Base-by-base conservation (phyloP, 2,329 filamentous ascomycete genomes). In the Pyrenophora seminiperda region DNA sequence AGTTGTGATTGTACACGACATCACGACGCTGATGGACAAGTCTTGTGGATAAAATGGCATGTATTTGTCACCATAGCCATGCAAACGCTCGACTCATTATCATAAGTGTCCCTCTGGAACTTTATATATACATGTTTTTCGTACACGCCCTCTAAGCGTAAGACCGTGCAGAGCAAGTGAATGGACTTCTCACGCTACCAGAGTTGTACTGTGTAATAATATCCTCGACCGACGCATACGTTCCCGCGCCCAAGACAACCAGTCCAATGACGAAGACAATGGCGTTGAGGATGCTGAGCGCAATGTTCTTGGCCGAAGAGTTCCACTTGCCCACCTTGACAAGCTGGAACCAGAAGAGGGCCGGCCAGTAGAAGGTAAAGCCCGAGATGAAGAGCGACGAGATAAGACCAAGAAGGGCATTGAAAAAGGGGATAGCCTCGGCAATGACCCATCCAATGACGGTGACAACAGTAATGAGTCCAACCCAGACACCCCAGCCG, bases 391-490 rank as follows among this genome's bases (percentile, higher is more conserved):
- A 88, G 2, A 88, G 73, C 4, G 85, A 63, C 3, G 70, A 73
- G 46, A 89, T 82, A 31, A 90, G 73, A 27, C 83, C 83, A n/a
- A 91, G 76, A 3, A 91, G 76, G 41, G 83, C 81, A 67, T 83
- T 84, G 75, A 90, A 91, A 48, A 86, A 83, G 1, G 88, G 88
- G 13, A 90, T 87, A 0, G 84, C 84, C 66, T 87, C 81, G 7
- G 87, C 85, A 48, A 91, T 85, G 57, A 90, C 74, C 79, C 84
- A 88, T 3, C 85, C 85, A 5, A 89, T 59, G 19, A 83, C 62
- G 78, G 86, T 89, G 20, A 87, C 71, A 27, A 65, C 61, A 1
- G 80, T 65, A 1, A 83, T 79, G 30, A 90, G 80, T 5, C 58
- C 76, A 14, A 84, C 56, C 87, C 87, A 90, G n/a, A 79, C 77